Percentiles rank a stretch among this genome's conserved stretches.
phyloP scores from a whole-genome alignment of 228 moss, liverwort and hornwort genomes.

The Sphagnum magellanicum region DNA sequence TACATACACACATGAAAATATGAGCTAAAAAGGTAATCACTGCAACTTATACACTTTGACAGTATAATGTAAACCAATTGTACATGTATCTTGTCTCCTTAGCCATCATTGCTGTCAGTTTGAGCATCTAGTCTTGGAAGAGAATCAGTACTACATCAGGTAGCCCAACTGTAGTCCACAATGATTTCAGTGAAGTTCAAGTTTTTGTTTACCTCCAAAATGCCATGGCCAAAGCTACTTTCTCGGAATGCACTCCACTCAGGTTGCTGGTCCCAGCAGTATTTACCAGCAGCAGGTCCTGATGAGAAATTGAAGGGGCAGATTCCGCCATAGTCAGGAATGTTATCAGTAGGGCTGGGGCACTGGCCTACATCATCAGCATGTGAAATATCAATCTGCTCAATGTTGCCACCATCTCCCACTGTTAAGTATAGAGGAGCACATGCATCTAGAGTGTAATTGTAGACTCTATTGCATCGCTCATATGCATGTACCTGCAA shows the following conservation, averaged over 20 bases:
- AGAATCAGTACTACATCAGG: neutral
- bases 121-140: neutral
- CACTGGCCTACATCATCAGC: conserved; percentile 27
- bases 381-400: conserved; percentile 18
- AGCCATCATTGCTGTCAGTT: neutral
- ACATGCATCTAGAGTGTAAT: conserved; percentile 31
- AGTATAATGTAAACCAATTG: too few species aligned
- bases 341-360: conserved; percentile 10
- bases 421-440: conserved; percentile 35
- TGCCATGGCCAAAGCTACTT: conserved; percentile 9
- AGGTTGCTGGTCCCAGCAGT: conserved; percentile 16
- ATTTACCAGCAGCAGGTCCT: conserved; percentile 27
- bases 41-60: too few species aligned
- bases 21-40: too few species aligned
- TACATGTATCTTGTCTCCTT: too few species aligned
- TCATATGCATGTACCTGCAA: conserved; percentile 49
- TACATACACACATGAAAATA: too few species aligned
- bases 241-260: conserved; percentile 10
- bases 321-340: conserved; percentile 20
- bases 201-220: conserved; percentile 13
- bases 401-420: conserved; percentile 34
- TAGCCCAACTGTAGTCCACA: neutral
- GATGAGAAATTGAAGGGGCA: conserved; percentile 22
- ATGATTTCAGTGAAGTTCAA: neutral
- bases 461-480: conserved; percentile 29